Evolutionary conservation across 768 basidiomycete genomes (phyloP).

Genomic region (Leccinum obscurum): DNA sequence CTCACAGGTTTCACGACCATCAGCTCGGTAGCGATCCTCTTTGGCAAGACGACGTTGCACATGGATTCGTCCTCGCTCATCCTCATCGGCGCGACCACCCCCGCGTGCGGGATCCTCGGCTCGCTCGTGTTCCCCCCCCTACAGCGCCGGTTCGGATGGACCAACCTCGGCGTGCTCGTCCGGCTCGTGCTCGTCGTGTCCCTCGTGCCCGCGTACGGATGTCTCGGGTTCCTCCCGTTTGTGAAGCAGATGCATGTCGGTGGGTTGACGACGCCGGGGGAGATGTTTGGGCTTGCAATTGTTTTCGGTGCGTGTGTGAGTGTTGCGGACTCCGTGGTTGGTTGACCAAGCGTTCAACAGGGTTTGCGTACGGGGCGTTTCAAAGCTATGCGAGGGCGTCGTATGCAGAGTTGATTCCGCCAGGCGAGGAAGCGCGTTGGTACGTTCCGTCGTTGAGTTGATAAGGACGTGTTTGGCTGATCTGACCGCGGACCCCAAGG

Average conservation of each 20-base stretch:
- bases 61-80: slow-evolving; percentile 80
- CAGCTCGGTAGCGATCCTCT: slow-evolving; percentile 88
- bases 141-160: slow-evolving; percentile 63
- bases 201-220: slow-evolving; percentile 77
- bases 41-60: slow-evolving; percentile 84
- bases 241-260: slow-evolving; percentile 56
- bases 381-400: slow-evolving; percentile 87
- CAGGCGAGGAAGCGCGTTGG: slow-evolving; percentile 89
- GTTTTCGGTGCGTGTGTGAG: slow-evolving; percentile 62
- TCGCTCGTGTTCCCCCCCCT: slow-evolving; percentile 79
- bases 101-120: slow-evolving; percentile 76
- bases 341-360: slow-evolving; percentile 29
- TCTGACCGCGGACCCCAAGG: slow-evolving; percentile 24
- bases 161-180: slow-evolving; percentile 67
- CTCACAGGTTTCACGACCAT: slow-evolving; percentile 83
- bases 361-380: slow-evolving; percentile 83
- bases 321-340: neutral
- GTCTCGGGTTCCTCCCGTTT: slow-evolving; percentile 68
- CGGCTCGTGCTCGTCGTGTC: slow-evolving; percentile 66
- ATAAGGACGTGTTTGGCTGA: neutral
- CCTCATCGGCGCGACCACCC: slow-evolving; percentile 77
- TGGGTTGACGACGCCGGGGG: slow-evolving; percentile 72
- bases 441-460: slow-evolving; percentile 32
- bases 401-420: slow-evolving; percentile 85
- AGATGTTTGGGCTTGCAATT: slow-evolving; percentile 84